phyloP scores from a whole-genome alignment of 441 rosid genomes.

The Mallotus repandus region DNA sequence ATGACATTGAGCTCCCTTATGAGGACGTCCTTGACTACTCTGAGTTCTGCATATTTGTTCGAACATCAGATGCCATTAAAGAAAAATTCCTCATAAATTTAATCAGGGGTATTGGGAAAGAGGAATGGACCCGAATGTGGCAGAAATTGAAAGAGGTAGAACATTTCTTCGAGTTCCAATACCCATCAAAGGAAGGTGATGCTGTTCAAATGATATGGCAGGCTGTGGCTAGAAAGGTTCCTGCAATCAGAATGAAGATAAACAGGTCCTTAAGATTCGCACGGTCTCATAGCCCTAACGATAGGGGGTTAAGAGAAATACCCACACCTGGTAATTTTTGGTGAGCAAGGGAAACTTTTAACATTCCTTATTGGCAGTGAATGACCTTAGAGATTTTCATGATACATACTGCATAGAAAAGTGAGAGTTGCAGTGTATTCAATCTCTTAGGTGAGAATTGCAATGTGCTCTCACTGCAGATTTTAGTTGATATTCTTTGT shows the following conservation, averaged over 20 bases:
- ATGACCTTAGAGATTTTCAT: slow-evolving; percentile 12
- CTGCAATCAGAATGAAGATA: slow-evolving; percentile 58
- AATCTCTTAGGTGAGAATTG: slow-evolving; percentile 21
- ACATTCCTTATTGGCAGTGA: slow-evolving; percentile 11
- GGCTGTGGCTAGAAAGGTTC: slow-evolving; percentile 76
- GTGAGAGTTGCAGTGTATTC: slow-evolving; percentile 20
- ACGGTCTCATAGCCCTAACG: slow-evolving; percentile 20
- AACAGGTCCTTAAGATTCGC: slow-evolving; percentile 60
- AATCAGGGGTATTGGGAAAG: slow-evolving; percentile 57
- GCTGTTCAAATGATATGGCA: slow-evolving; percentile 98
- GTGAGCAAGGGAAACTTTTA: slow-evolving; percentile 31
- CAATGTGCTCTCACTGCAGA: slow-evolving; percentile 22
- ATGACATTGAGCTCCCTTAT: slow-evolving; percentile 89
- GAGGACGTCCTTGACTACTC: slow-evolving; percentile 93
- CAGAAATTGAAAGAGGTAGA: slow-evolving; percentile 59
- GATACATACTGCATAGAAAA: slow-evolving; percentile 4
- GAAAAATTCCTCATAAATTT: slow-evolving; percentile 65
- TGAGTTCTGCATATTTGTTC: slow-evolving; percentile 78
- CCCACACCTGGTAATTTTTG: slow-evolving; percentile 50
- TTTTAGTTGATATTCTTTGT: slow-evolving; percentile 19
- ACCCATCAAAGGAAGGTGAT: slow-evolving; percentile 70
- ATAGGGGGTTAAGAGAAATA: slow-evolving; percentile 30
- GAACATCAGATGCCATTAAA: slow-evolving; percentile 77
- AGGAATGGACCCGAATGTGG: slow-evolving; percentile 90
- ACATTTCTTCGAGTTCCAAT: slow-evolving; percentile 58